Base-by-base conservation (phyloP, 2,329 filamentous ascomycete species). In the Dendryphion nanum region DNA sequence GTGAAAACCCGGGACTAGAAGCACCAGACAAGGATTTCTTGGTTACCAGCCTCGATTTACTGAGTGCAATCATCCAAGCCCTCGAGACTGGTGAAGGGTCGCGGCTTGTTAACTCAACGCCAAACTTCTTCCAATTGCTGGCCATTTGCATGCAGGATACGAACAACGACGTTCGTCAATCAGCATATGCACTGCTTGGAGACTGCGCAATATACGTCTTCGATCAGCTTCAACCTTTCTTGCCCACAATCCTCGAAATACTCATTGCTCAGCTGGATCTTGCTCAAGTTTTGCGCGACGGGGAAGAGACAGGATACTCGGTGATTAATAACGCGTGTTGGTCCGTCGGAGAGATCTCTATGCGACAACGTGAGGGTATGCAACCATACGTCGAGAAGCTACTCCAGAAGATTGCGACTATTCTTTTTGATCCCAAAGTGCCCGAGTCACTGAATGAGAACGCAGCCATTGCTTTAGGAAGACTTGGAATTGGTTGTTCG, bases 321-420 rank as follows among this genome's bases (percentile, higher is more conserved):
- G 90, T 97, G 19, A 83, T 97, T 42, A 98, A 97, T 76, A 98
- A 98, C 61, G 91, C 93, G 16, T 97, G 91, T 70, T 98, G 93
- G 93, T 94, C 90, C 5, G 83, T 83, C 17, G 93, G 93, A 29
- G 93, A 98, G 71, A 93, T 97, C 45, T 82, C 89, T 13, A 82
- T 95, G 65, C 83, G 88, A 44, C 77, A 86, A 61, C 81, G 83
- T 45, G 72, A 74, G 19, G 81, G 77, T 37, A 86, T 96, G 80
- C 76, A 76, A 1, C 85, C 84, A 1, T 95, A 85, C 61, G 78
- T 89, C 7, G 82, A 86, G 16, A 79, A 85, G 45, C 72, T 98
- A 13, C 82, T 95, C 41, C 78, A 84, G 45, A 82, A 85, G 26
- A 80, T 94, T 18, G 78, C 89, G 26, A 79, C 85, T 38, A 96